Evolutionary conservation across 2,329 filamentous ascomycete genomes (phyloP), one percentile per base, ranked within the genome.

Genomic region (Alternaria metachromatica): DNA sequence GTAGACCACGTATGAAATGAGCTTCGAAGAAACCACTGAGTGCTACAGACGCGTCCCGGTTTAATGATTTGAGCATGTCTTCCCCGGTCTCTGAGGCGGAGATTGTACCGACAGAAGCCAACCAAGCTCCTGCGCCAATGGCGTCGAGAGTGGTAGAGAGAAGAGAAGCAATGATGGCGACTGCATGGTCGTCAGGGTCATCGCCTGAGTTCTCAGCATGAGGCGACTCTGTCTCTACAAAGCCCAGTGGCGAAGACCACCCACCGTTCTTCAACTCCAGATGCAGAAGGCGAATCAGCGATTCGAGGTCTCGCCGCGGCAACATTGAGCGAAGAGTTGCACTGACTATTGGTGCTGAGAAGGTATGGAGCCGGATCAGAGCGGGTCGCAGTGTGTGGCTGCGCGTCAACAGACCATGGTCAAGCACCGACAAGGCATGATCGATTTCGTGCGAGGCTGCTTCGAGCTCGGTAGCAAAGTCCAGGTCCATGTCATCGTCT

Each of bases 91-190:
- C 80, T 37, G 84, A 82, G 48, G 82, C 81, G 73, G 87, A 80
- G 49, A 84, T 67, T 88, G 88, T 89, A 30, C 70, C 69, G 6
- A 75, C 68, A 6, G 69, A 62, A 3, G 76, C 70, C 48, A 94
- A 84, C 91, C 92, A 94, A 20, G 92, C 92, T 58, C 88, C 88
- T 10, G 90, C 86, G 2, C 91, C 92, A 15, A 95, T 87, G 0
- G 92, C 89, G 78, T 95, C 92, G 46, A 95, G 84, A 64, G 91
- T 92, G 72, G 89, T 88, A 66, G 89, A 89, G 28, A 94, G 84
- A 5, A 95, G 83, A 67, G 90, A 88, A 15, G 90, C 88, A 65
- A 95, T 90, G 44, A 92, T 86, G 15, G 87, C 84, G 68, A 94
- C 90, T 55, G 89, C 88, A 54, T 88, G 87, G 71, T 93, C 89